phyloP scores from a whole-genome alignment of 805 yeast genomes.

The Spathaspora hagerdaliae region DNA sequence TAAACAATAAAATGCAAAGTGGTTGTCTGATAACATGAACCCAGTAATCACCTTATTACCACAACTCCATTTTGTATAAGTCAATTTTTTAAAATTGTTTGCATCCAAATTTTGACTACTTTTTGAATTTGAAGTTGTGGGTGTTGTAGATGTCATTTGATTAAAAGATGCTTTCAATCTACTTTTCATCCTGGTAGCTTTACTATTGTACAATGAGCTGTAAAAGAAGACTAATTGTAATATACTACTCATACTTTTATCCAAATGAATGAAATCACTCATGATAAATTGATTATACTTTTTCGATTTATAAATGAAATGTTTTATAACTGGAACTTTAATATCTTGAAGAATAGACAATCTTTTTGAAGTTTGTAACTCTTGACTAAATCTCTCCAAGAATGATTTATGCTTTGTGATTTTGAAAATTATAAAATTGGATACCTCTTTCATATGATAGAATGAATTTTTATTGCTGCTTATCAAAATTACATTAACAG shows the following conservation, averaged over 20 bases:
- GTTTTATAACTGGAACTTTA: conserved; percentile 48
- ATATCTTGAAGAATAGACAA: conserved; percentile 20
- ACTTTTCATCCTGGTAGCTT: conserved; percentile 18
- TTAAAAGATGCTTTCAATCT: not conserved
- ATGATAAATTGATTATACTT: conserved; percentile 61
- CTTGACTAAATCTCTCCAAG: conserved; percentile 17
- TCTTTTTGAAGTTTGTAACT: conserved; percentile 14
- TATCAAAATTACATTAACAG: conserved; percentile 43
- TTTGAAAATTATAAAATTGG: conserved; percentile 44
- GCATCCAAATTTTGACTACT: conserved; percentile 16
- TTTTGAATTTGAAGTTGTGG: conserved; percentile 2
- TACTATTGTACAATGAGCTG: conserved; percentile 21
- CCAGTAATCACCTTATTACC: conserved; percentile 21
- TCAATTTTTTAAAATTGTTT: conserved; percentile 32
- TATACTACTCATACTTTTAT: conserved; percentile 22
- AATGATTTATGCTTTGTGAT: conserved; percentile 20
- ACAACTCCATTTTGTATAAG: conserved; percentile 42
- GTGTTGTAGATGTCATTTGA: conserved; percentile 5
- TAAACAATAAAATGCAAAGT: conserved; percentile 35
- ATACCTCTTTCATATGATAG: conserved; percentile 64
- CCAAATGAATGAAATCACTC: conserved; percentile 26
- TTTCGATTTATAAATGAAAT: conserved; percentile 77
- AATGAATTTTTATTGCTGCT: conserved; percentile 77
- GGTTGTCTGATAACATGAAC: conserved; percentile 32
- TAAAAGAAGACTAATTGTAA: conserved; percentile 37